Evolutionary conservation across 2,329 filamentous ascomycete species (phyloP).

Genomic region (Mycosphaerella sp.): DNA sequence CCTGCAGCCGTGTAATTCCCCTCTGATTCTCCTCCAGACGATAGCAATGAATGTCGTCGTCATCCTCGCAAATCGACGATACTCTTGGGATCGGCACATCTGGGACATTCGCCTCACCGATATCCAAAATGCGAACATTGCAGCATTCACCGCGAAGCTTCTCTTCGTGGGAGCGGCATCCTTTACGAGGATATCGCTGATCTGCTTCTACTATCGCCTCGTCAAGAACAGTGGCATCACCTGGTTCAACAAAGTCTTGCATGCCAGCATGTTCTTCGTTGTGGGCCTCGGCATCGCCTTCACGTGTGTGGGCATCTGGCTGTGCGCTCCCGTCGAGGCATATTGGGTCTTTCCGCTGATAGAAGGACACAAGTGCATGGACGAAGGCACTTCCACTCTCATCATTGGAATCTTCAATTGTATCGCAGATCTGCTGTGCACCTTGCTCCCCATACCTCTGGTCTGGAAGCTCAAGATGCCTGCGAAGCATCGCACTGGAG

Average conservation of each 20-base stretch:
- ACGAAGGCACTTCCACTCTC: conserved; percentile 39
- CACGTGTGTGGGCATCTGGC: conserved; percentile 36
- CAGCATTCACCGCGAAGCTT: conserved; percentile 40
- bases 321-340: conserved; percentile 34
- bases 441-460: conserved; percentile 41
- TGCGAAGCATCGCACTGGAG: conserved; percentile 36
- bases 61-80: conserved; percentile 39
- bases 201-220: conserved; percentile 44
- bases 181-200: conserved; percentile 41
- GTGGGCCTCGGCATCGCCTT: conserved; percentile 37
- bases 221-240: conserved; percentile 37
- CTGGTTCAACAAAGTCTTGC: conserved; percentile 39
- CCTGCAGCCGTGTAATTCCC: neutral
- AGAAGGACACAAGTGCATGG: conserved; percentile 33
- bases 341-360: conserved; percentile 40
- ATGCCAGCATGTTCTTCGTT: conserved; percentile 36
- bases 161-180: conserved; percentile 39
- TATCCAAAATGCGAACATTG: conserved; percentile 31
- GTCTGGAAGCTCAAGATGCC: conserved; percentile 42
- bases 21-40: conserved; percentile 17
- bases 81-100: conserved; percentile 36
- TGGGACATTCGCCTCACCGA: conserved; percentile 8
- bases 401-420: conserved; percentile 41
- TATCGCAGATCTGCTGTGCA: conserved; percentile 40
- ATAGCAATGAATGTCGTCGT: conserved; percentile 37